A percentile compares a stretch with the other conserved stretches of the same genome.
Evolutionary conservation across 75 land plant species (phyloP).

Genomic region (Chamaecyparis obtusa): DNA sequence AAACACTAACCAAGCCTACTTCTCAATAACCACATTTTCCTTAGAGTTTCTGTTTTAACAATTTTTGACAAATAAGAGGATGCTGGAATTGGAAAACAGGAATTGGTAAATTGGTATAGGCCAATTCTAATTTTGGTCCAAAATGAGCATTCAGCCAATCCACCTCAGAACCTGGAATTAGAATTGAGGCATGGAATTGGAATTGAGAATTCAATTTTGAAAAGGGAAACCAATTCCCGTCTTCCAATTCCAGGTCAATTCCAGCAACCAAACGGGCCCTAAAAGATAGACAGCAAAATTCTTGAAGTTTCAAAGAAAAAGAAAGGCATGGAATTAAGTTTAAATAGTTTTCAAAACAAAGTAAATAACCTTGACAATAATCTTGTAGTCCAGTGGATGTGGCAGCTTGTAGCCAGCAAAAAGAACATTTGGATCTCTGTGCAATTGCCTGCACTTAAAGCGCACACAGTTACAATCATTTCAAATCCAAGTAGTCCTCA

Average conservation of each 20-base stretch:
- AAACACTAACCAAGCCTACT: neutral
- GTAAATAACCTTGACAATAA: slow-evolving; percentile 70
- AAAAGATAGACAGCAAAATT: too few species aligned
- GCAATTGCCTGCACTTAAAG: slow-evolving; percentile 68
- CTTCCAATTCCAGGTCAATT: too few species aligned
- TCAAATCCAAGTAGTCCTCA: slow-evolving; percentile 3
- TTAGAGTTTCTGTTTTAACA: neutral
- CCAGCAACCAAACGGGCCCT: too few species aligned
- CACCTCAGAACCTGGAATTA: too few species aligned
- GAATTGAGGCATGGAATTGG: too few species aligned
- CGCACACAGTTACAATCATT: neutral
- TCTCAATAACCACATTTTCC: neutral
- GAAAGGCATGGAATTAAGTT: neutral
- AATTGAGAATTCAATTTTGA: too few species aligned
- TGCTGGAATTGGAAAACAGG: too few species aligned
- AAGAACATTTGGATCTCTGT: slow-evolving; percentile 84
- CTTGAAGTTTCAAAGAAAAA: neutral
- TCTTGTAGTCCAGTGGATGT: slow-evolving; percentile 91
- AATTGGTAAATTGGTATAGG: too few species aligned
- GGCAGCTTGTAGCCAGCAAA: slow-evolving; percentile 98
- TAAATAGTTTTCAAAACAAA: neutral
- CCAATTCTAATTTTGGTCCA: too few species aligned
- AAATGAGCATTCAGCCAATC: too few species aligned
- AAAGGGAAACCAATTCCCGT: too few species aligned
- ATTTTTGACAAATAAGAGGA: neutral